These are phyloP conservation scores for Achaetomiella virescens DNA, from an alignment of 495 filamentous ascomycete species.

Conservation along the genomic window DNA sequence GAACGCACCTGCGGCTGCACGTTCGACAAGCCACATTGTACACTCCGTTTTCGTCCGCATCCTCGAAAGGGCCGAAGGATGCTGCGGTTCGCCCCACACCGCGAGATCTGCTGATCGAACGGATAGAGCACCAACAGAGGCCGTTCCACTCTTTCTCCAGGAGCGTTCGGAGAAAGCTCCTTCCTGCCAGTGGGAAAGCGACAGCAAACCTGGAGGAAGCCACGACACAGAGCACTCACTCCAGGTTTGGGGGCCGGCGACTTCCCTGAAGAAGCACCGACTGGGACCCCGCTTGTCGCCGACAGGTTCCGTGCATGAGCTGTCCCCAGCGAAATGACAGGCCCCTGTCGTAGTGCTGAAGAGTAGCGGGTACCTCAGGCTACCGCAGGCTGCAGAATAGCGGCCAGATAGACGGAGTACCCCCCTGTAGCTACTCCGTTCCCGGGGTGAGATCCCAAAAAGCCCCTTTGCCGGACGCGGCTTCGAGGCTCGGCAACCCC, in stretches of 20 bases:
- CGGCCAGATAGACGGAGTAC: slow-evolving; percentile 9
- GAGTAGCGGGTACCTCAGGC: slow-evolving; percentile 17
- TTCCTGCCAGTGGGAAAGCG: too few relatives aligned
- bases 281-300: background rate
- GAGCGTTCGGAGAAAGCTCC: too few relatives aligned
- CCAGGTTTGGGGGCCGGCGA: background rate
- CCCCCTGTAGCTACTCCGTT: background rate
- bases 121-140: too few relatives aligned
- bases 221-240: too few relatives aligned
- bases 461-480: background rate
- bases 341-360: slow-evolving; percentile 6
- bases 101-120: too few relatives aligned
- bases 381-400: slow-evolving; percentile 17
- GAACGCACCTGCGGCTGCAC: background rate
- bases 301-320: slow-evolving; percentile 11
- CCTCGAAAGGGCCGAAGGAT: background rate
- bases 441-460: background rate
- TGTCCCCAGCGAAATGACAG: background rate
- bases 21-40: background rate
- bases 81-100: too few relatives aligned
- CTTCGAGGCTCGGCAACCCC: slow-evolving; percentile 3
- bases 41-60: background rate
- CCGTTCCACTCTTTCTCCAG: too few relatives aligned
- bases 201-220: too few relatives aligned
- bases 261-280: background rate